These are phyloP conservation scores for Talaromyces pinophilus DNA, from an alignment of 2,329 filamentous ascomycete species.

Conservation along the genomic window DNA sequence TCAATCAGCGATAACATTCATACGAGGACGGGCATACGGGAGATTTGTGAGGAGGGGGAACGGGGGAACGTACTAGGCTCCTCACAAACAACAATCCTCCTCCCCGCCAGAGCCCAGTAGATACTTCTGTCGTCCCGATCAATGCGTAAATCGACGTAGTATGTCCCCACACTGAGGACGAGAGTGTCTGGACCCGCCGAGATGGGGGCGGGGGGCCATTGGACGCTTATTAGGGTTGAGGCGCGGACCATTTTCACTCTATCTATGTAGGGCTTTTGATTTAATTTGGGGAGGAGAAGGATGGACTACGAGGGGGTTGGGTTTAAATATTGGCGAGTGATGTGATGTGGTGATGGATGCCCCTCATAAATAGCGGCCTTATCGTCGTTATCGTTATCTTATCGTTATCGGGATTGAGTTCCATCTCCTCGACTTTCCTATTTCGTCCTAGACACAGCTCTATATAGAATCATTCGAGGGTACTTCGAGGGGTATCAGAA, in stretches of 20 bases:
- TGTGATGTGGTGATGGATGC: background rate
- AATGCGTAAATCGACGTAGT: constrained; percentile 11
- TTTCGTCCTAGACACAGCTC: background rate
- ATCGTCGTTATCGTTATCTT: background rate
- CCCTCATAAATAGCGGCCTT: background rate
- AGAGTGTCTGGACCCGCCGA: background rate
- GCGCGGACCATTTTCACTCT: background rate
- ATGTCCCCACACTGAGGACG: constrained; percentile 15
- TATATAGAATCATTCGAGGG: background rate
- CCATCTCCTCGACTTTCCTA: constrained; percentile 11
- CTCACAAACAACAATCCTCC: background rate
- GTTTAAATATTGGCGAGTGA: background rate
- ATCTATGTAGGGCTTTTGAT: too few relatives aligned
- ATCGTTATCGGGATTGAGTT: background rate
- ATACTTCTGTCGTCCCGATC: background rate
- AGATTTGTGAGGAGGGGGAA: too few relatives aligned
- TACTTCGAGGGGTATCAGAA: background rate
- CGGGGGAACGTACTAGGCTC: background rate
- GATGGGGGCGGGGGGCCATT: constrained; percentile 5
- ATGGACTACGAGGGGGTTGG: background rate
- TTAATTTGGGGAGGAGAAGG: background rate
- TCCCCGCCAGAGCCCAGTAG: constrained; percentile 5
- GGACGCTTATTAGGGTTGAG: constrained; percentile 13
- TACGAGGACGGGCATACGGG: too few relatives aligned
- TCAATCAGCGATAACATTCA: too few relatives aligned